Evolutionary conservation across 148 eudicot species (phyloP), one percentile per base, ranked within the genome.

Genomic region (Camellia granthamiana): DNA sequence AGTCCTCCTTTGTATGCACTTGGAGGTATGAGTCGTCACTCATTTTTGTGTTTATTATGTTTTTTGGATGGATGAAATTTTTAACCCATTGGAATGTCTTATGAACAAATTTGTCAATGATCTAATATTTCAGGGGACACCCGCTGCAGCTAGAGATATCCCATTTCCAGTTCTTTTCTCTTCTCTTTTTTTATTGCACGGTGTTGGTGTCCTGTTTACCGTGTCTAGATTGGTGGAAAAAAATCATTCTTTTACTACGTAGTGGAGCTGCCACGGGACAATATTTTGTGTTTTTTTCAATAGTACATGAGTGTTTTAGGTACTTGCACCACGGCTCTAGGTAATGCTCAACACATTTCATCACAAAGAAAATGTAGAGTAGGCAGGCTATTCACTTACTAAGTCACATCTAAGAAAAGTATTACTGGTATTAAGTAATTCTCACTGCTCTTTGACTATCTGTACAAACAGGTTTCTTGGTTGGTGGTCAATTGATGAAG

Each of bases 401-500:
- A 16, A 19, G 14, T 23, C 14, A 18, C n/a, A 54, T 69, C 9
- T 11, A 55, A 52, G 8, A 14, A 74, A 65, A 2, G 42, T 66
- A 15, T 63, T 65, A 73, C 56, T 38, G 51, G 15, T 64, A 51
- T 64, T 18, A 44, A 55, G 15, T 61, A 51, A 60, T 63, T 80
- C 46, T 13, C 58, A 77, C 62, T 54, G 21, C n/a, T 62, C 41
- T 52, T 76, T 82, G 41, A 72, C 15, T 30, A 72, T 69, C 59
- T 65, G 64, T 84, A 11, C 54, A 77, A 47, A 14, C 77, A 95
- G 98, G 89, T 89, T 95, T 69, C 92, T 95, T 61, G 98, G 97
- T 59, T 95, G 98, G 98, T 95, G 97, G 97, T 93, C 98, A 44
- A 93, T 95, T 84, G 98, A 95, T 83, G 98, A 95, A 85, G 92